Percentiles rank a stretch among this genome's conserved stretches.
These are phyloP conservation scores for Artemisia annua DNA, from an alignment of 129 eudicot species.

Conservation along the genomic window DNA sequence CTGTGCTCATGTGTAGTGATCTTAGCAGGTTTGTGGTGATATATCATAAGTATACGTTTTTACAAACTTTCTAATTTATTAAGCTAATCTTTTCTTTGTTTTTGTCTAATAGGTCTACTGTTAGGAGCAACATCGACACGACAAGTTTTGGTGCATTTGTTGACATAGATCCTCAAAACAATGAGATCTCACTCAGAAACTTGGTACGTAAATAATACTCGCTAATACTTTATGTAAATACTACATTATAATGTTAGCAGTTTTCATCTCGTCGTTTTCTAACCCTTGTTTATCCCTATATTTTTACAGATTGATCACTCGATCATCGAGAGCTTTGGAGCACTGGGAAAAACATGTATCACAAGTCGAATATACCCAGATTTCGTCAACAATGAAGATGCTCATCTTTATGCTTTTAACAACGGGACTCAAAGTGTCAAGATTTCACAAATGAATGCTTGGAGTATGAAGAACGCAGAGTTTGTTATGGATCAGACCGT, in stretches of 20 bases:
- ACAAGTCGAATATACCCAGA: constrained; percentile 49
- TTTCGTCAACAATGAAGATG: constrained; percentile 34
- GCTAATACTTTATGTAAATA: background rate
- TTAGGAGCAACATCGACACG: constrained; percentile 39
- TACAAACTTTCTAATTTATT: background rate
- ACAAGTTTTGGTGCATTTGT: constrained; percentile 55
- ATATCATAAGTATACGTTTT: background rate
- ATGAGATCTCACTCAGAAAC: constrained; percentile 51
- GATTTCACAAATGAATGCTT: constrained; percentile 52
- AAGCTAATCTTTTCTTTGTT: background rate
- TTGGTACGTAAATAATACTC: constrained; percentile 38
- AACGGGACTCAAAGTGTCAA: constrained; percentile 40
- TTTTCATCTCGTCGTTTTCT: background rate
- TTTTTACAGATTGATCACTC: constrained; percentile 59
- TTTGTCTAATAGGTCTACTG: constrained; percentile 46
- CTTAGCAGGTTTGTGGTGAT: constrained; percentile 46
- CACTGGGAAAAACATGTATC: constrained; percentile 52
- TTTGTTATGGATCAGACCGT: constrained; percentile 27
- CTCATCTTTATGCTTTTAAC: constrained; percentile 53
- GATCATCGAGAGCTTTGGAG: constrained; percentile 62
- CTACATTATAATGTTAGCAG: background rate
- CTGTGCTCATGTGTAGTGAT: constrained; percentile 70
- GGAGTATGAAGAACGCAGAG: constrained; percentile 69
- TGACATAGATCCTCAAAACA: constrained; percentile 46
- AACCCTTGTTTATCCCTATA: constrained; percentile 5